Percentiles rank a stretch among this genome's conserved stretches.
Evolutionary conservation across 495 filamentous ascomycete genomes (phyloP).

Genomic region (Neurospora sp.): DNA sequence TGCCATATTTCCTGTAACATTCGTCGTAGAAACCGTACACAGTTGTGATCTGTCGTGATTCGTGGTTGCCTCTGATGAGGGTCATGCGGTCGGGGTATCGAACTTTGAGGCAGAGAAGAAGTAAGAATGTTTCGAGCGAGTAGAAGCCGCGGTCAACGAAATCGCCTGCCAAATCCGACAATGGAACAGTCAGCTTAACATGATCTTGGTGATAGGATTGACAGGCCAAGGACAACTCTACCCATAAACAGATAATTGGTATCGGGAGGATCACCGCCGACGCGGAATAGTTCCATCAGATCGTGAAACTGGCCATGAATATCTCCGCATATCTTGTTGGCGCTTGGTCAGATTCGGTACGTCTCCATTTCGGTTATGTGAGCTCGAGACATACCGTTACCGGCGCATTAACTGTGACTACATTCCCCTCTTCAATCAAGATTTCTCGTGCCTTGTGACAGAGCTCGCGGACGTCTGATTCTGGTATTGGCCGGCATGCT

Average conservation of each 20-base stretch:
- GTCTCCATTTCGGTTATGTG: neutral
- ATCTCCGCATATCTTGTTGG: slow-evolving; percentile 77
- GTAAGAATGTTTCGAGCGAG: slow-evolving; percentile 89
- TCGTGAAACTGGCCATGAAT: slow-evolving; percentile 99
- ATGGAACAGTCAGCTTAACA: neutral
- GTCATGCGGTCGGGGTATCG: slow-evolving; percentile 97
- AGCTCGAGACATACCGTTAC: slow-evolving; percentile 54
- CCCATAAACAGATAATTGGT: slow-evolving; percentile 99
- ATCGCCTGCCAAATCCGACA: slow-evolving; percentile 47
- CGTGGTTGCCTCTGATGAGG: slow-evolving; percentile 92
- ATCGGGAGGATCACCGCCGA: slow-evolving; percentile 90
- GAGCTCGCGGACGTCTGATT: slow-evolving; percentile 86
- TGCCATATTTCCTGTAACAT: slow-evolving; percentile 93
- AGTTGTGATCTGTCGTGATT: slow-evolving; percentile 93
- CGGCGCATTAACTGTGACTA: slow-evolving; percentile 89
- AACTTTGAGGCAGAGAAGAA: slow-evolving; percentile 92
- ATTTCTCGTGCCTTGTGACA: slow-evolving; percentile 97
- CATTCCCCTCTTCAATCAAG: slow-evolving; percentile 95
- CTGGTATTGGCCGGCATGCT: slow-evolving; percentile 92
- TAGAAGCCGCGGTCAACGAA: slow-evolving; percentile 98
- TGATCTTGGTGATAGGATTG: neutral
- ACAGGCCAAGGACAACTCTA: slow-evolving; percentile 18
- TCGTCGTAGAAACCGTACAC: slow-evolving; percentile 99
- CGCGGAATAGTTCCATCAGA: slow-evolving; percentile 94
- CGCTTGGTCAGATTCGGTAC: neutral